Conservation (phyloP, 257 asterid genomes). For the Ballota nigra region DNA sequence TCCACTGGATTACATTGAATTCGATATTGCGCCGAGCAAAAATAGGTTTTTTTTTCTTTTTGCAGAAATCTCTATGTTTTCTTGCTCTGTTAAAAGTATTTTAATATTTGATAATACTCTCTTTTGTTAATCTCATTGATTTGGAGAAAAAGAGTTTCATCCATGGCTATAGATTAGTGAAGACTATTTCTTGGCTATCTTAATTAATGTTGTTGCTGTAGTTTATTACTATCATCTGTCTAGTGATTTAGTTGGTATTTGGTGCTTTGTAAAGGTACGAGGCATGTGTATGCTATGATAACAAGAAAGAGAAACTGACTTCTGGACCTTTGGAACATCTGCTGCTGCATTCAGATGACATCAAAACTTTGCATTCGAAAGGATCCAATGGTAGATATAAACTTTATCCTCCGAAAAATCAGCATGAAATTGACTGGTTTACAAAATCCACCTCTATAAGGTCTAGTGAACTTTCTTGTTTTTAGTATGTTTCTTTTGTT, state of each 20-base stretch:
- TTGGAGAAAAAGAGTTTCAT: neutral
- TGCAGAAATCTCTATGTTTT: neutral
- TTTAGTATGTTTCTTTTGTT: constrained; percentile 14
- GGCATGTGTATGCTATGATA: constrained; percentile 45
- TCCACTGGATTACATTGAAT: constrained; percentile 66
- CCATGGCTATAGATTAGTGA: neutral
- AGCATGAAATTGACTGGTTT: constrained; percentile 61
- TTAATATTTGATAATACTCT: neutral
- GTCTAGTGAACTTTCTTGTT: constrained; percentile 37
- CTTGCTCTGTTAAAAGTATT: neutral
- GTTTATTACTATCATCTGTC: neutral
- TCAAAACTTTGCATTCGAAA: constrained; percentile 50
- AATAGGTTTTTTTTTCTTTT: constrained; percentile 53
- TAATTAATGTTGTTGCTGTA: neutral
- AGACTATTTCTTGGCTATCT: neutral
- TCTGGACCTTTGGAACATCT: constrained; percentile 80
- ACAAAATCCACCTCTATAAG: constrained; percentile 70
- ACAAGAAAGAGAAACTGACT: constrained; percentile 52
- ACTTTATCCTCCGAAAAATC: constrained; percentile 48
- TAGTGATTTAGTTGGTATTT: constrained; percentile 16
- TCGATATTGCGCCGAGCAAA: constrained; percentile 61
- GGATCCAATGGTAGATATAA: constrained; percentile 57
- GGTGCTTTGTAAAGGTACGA: constrained; percentile 60
- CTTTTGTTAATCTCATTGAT: neutral
- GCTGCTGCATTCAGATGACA: constrained; percentile 56